Conservation (phyloP, 2,329 filamentous ascomycete genomes). For the Alternaria burnsii region DNA sequence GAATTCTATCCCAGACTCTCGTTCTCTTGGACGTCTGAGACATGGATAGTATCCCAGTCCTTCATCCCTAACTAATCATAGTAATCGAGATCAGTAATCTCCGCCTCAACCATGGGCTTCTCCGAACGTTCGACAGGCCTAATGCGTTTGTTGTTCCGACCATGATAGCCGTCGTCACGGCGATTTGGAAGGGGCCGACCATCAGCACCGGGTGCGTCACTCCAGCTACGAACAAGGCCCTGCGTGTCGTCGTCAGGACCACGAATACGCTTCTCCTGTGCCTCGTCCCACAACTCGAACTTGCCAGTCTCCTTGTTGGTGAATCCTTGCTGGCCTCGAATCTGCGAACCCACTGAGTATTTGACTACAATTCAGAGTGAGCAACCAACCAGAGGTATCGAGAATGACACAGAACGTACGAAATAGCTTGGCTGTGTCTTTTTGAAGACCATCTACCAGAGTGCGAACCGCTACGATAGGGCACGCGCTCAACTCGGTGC, state of each 20-base stretch:
- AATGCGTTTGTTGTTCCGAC: not conserved
- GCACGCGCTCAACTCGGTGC: conserved; percentile 74
- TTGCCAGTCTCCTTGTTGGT: conserved; percentile 8
- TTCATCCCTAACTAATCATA: not conserved
- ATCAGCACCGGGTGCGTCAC: not conserved
- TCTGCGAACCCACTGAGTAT: conserved; percentile 26
- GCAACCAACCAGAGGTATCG: not conserved
- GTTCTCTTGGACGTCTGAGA: not conserved
- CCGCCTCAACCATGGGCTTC: not conserved
- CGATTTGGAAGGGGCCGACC: not conserved
- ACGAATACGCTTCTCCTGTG: not conserved
- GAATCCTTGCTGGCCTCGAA: conserved; percentile 28
- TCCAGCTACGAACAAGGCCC: conserved; percentile 8
- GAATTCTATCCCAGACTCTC: not conserved
- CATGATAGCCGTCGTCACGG: not conserved
- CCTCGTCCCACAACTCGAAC: conserved; percentile 16
- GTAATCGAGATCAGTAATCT: not conserved
- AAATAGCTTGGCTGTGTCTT: conserved; percentile 33
- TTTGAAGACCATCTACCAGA: conserved; percentile 30
- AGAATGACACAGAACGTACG: conserved; percentile 17
- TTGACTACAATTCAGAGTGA: conserved; percentile 23
- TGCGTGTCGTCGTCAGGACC: conserved; percentile 24
- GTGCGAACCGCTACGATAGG: conserved; percentile 66
- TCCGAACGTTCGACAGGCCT: not conserved
- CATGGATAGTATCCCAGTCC: not conserved